These are phyloP conservation scores for Pythium diclinum DNA, from an alignment of 352 stramenopile genomes.

Conservation along the genomic window DNA sequence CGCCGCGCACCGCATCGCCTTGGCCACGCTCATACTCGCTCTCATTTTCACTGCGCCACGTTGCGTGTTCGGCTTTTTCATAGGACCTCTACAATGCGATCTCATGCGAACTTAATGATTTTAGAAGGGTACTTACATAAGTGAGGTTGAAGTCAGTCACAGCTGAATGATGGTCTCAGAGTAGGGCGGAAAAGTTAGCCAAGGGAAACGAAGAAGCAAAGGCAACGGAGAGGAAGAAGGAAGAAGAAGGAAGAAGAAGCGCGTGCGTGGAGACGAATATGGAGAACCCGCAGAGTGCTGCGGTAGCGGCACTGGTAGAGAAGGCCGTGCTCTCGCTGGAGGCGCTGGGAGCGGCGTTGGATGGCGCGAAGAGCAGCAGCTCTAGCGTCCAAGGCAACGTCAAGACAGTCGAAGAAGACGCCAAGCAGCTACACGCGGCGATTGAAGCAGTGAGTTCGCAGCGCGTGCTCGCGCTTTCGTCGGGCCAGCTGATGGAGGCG, in stretches of 20 bases:
- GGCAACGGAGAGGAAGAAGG: constrained; percentile 13
- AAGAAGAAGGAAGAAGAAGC: too few relatives aligned
- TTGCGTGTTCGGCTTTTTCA: constrained; percentile 5
- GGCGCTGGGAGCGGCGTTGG: background rate
- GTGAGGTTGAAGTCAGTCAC: background rate
- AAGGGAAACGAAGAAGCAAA: constrained; percentile 6
- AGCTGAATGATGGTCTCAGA: background rate
- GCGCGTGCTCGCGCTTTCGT: constrained; percentile 31
- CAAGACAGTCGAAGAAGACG: constrained; percentile 4
- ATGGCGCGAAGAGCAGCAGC: background rate
- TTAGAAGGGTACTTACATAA: background rate
- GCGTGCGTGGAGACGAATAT: constrained; percentile 3
- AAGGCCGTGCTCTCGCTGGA: constrained; percentile 15
- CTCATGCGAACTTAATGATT: background rate
- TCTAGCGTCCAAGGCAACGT: background rate
- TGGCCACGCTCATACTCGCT: constrained; percentile 7
- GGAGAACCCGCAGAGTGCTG: background rate
- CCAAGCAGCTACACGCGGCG: constrained; percentile 31
- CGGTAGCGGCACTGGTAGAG: constrained; percentile 6
- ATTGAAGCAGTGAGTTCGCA: constrained; percentile 26
- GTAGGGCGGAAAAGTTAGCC: constrained; percentile 1
- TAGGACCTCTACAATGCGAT: background rate
- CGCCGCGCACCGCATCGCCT: constrained; percentile 5
- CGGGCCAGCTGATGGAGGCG: constrained; percentile 45
- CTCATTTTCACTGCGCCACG: background rate